Base-by-base conservation (phyloP, 192 early-diverging fungal genomes). In the Backusella sp. region DNA sequence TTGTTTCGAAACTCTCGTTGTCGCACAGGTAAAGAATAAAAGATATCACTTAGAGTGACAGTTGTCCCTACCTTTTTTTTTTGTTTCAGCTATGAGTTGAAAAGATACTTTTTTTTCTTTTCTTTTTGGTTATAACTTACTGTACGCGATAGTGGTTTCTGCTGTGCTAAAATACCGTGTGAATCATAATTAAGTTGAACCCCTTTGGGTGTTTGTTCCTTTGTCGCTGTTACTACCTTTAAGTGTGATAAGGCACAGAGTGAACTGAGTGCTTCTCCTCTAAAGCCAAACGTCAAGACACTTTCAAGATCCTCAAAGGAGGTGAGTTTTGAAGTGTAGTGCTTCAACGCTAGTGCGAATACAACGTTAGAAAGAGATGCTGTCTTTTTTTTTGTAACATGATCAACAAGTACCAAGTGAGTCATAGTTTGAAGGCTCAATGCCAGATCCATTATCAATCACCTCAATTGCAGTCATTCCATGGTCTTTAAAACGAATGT, bases 231-330 rank as follows among this genome's bases (percentile, higher is more conserved):
- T 6, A 88, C 89, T 0, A 96, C 86, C 0, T 87, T 82, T 1
- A 96, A 76, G 34, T 85, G 83, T 12, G 89, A 82, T n/a, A 95
- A 74, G 1, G 94, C 91, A 70, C 96, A 96, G 0, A 99, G 79
- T 0, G 97, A 96, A 73, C 92, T 94, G 4, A 99, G 84, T 4
- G 98, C 98, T 67, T 99, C 97, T 0, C 96, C 96, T 35, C 93
- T 86, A 78, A 99, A 99, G 4, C 98, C 98, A 88, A 97, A 98
- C 17, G 95, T 92, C 1, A 65, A 28, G n/a, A 96, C 88, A 1
- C 71, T n/a, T 17, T 87, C 88, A 46, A 97, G 78, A 79, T 97
- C 96, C 35, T 90, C 89, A 76, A 97, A 99, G 1, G 72, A 75
- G 19, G 69, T 73, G 23, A 98, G 85, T 77, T 98, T 99, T 53